phyloP scores from a whole-genome alignment of 768 basidiomycete genomes.

The Leccinum aurantiacum region DNA sequence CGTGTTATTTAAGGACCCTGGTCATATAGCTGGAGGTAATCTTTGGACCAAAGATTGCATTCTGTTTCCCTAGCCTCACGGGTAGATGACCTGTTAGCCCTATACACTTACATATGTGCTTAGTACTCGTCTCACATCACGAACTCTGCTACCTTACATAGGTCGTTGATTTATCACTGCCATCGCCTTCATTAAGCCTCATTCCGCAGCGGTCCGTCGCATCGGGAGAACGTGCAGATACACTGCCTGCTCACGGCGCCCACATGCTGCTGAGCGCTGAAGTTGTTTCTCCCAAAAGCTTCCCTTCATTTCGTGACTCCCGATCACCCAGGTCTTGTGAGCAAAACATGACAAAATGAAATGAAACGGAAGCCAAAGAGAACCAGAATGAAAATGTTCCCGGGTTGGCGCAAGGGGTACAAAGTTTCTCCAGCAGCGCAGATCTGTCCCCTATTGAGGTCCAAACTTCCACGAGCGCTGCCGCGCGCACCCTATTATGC shows the following conservation, averaged over 20 bases:
- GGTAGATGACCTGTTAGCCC: conserved; percentile 2
- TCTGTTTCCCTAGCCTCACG: conserved; percentile 16
- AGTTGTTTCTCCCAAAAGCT: no score
- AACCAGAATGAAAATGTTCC: neutral
- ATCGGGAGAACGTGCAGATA: no score
- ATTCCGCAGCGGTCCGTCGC: no score
- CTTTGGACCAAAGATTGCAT: neutral
- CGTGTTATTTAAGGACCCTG: conserved; percentile 18
- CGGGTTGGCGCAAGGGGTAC: neutral
- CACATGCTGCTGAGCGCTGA: no score
- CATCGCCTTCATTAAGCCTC: no score
- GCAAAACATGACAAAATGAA: neutral
- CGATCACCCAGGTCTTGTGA: neutral
- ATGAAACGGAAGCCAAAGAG: neutral
- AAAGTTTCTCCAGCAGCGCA: neutral
- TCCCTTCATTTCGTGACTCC: neutral
- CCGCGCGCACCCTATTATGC: conserved; percentile 3
- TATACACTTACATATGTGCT: neutral
- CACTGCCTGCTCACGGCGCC: no score
- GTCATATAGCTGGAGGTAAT: conserved; percentile 20
- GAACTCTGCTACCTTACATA: neutral
- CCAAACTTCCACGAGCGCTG: neutral
- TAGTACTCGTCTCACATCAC: neutral
- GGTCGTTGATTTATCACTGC: neutral
- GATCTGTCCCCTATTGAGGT: neutral